A percentile compares a stretch with the other conserved stretches of the same genome.
These are phyloP conservation scores for Odontarrhena argentea DNA, from an alignment of 345 rosid species.

Conservation along the genomic window DNA sequence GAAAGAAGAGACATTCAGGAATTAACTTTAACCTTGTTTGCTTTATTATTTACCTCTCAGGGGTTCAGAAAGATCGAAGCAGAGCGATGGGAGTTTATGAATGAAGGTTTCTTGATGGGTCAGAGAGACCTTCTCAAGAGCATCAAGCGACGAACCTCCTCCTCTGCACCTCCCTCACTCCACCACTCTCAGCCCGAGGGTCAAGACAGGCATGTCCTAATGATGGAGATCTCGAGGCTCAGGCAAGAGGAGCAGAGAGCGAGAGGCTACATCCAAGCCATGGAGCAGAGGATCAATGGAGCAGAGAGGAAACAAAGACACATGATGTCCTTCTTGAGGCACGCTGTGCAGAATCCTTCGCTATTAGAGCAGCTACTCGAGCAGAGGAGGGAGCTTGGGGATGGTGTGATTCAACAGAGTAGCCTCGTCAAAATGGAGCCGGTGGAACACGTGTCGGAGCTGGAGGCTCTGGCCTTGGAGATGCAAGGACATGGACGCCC, in stretches of 20 bases:
- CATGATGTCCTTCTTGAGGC: conserved; percentile 83
- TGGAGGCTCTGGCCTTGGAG: conserved; percentile 84
- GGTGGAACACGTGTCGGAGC: conserved; percentile 64
- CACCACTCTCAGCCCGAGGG: conserved; percentile 43
- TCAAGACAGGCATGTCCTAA: conserved; percentile 55
- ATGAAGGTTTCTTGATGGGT: conserved; percentile 79
- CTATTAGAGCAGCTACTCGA: conserved; percentile 61
- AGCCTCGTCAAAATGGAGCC: conserved; percentile 52
- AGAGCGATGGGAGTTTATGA: conserved; percentile 83
- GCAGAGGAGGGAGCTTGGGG: conserved; percentile 57
- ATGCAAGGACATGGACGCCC: conserved; percentile 68
- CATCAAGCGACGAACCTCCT: conserved; percentile 64
- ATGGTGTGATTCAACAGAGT: conserved; percentile 45
- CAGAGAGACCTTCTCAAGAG: conserved; percentile 67
- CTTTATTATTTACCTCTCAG: conserved; percentile 31
- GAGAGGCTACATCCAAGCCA: conserved; percentile 53
- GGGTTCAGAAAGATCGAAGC: conserved; percentile 86
- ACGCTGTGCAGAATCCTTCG: conserved; percentile 66
- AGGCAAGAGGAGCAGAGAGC: conserved; percentile 73
- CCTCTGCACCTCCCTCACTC: conserved; percentile 44
- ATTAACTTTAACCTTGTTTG: neutral
- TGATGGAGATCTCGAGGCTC: conserved; percentile 67
- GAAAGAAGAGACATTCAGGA: neutral
- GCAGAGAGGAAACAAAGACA: conserved; percentile 82
- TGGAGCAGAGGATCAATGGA: conserved; percentile 68